Evolutionary conservation across 345 rosid species (phyloP).

Genomic region (Camelina neglecta): DNA sequence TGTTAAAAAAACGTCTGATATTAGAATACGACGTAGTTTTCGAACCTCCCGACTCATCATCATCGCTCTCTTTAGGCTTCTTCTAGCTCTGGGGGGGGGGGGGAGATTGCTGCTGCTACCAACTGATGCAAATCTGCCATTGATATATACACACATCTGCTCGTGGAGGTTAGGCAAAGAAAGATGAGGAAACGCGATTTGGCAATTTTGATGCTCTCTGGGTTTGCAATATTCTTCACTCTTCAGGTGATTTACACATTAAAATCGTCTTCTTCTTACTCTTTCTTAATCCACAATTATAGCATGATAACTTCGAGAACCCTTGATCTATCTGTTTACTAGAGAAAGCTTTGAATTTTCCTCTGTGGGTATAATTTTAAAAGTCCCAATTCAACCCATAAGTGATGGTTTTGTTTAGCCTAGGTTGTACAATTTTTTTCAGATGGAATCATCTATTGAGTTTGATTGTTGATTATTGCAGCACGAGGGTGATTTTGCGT

Average conservation of each 20-base stretch:
- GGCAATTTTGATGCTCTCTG: slow-evolving; percentile 93
- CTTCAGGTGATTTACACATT: slow-evolving; percentile 65
- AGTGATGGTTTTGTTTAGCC: slow-evolving; percentile 6
- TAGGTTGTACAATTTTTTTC: not conserved
- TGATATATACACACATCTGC: not conserved
- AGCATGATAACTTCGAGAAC: slow-evolving; percentile 27
- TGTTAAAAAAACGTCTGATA: not conserved
- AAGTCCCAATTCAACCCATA: not conserved
- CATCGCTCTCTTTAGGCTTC: not conserved
- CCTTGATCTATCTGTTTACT: slow-evolving; percentile 34
- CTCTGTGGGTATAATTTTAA: not conserved
- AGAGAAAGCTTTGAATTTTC: slow-evolving; percentile 14
- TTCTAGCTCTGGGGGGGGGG: not conserved
- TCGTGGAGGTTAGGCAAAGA: too few species aligned
- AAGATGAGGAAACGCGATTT: slow-evolving; percentile 96
- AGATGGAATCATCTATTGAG: not conserved
- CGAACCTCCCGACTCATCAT: slow-evolving; percentile 3
- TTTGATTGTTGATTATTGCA: slow-evolving; percentile 27
- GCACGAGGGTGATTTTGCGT: slow-evolving; percentile 99
- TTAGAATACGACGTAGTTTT: slow-evolving; percentile 17
- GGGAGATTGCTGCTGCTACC: slow-evolving; percentile 18
- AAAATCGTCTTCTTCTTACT: slow-evolving; percentile 14
- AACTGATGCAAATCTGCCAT: slow-evolving; percentile 36
- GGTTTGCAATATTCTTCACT: slow-evolving; percentile 97
- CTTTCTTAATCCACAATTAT: not conserved